Conservation (phyloP, 495 filamentous ascomycete species). For the Neurospora intermedia region DNA sequence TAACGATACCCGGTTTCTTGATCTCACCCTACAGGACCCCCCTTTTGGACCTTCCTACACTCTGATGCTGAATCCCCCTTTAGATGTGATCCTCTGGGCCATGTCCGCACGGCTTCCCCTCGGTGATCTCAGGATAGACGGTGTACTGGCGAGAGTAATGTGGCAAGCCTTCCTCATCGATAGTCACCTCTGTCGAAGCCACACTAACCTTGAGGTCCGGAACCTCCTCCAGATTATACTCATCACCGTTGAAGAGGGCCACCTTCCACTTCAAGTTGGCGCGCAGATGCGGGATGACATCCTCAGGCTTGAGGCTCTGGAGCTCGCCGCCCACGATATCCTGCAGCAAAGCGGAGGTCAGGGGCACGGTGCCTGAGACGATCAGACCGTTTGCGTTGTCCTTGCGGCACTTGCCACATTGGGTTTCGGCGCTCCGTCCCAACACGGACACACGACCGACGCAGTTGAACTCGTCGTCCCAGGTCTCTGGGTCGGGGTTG, state of each 20-base stretch:
- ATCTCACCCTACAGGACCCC: background rate
- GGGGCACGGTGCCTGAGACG: conserved; percentile 31
- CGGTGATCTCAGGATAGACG: conserved; percentile 26
- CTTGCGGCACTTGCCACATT: conserved; percentile 24
- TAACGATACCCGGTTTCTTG: conserved; percentile 16
- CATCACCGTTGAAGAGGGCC: conserved; percentile 23
- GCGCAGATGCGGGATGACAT: conserved; percentile 27
- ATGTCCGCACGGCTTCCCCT: conserved; percentile 46
- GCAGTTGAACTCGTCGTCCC: conserved; percentile 24
- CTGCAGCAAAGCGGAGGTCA: conserved; percentile 30
- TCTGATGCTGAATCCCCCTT: conserved; percentile 26
- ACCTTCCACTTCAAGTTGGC: conserved; percentile 27
- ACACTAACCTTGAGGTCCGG: conserved; percentile 26
- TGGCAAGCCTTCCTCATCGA: conserved; percentile 21
- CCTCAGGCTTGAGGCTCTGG: conserved; percentile 16
- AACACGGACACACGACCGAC: conserved; percentile 31
- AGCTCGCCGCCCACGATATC: conserved; percentile 23
- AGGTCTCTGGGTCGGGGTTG: conserved; percentile 14
- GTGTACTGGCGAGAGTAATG: conserved; percentile 23
- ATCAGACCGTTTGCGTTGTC: conserved; percentile 19
- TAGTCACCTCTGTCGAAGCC: conserved; percentile 24
- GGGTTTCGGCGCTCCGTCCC: conserved; percentile 20
- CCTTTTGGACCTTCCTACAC: background rate
- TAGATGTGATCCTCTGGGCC: conserved; percentile 67
- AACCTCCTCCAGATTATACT: conserved; percentile 19